Evolutionary conservation across 331 rosid species (phyloP), one percentile per base, ranked within the genome.

Genomic region (Dryas integrifolia): DNA sequence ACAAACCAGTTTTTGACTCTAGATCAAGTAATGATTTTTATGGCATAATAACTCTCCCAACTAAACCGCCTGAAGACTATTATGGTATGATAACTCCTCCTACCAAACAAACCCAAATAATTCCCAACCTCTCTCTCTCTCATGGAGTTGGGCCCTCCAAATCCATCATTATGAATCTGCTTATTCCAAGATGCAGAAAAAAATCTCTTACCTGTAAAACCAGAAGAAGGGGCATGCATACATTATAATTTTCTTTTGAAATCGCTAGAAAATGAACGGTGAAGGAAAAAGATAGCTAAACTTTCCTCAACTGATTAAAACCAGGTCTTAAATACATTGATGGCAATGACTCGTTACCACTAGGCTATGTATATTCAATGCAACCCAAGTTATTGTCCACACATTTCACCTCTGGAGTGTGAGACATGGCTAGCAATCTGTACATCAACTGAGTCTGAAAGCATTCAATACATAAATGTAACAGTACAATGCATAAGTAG

Each of bases 321-420:
- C 15, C 55, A 50, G n/a, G 7, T 50, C 55, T 50, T 10, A 44
- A 18, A 4, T n/a, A 56, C 55, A 55, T 15, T 41, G 52, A 58
- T 39, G 72, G 71, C 12, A 4, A 59, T 53, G 24, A 58, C 51
- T 18, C 81, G 16, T 41, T 62, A n/a, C 68, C 79, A 57, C 62
- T 46, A 77, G 66, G 74, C 65, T 50, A 16, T 70, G 75, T 71
- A 72, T 26, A 79, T 66, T 78, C 35, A 66, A 73, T 68, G 81
- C 74, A 72, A 74, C 39, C 67, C 69, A 56, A 6, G 73, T 50
- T 41, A 41, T 78, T 15, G 59, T 59, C 78, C 79, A 76, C 80
- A 77, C 73, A 68, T 43, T 61, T 77, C 64, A 40, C 56, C 56
- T 48, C 30, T 46, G 75, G 72, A 64, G 64, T 71, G 21, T 41